phyloP scores from a whole-genome alignment of 371 early-diverging fungal species.

The Mycotypha africana region DNA sequence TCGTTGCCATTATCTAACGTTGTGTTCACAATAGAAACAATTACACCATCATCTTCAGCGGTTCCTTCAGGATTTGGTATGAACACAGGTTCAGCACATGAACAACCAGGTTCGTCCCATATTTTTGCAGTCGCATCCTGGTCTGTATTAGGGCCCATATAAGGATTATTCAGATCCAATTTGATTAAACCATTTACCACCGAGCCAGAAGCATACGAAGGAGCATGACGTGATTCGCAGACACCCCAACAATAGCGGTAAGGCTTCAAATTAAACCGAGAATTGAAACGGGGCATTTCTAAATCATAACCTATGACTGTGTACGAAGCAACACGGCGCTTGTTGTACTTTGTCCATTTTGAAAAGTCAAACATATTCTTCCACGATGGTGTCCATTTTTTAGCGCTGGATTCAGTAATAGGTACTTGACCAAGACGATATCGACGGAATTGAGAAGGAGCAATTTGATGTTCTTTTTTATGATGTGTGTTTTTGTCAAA shows the following conservation, averaged over 20 bases:
- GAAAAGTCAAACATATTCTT: slow-evolving; percentile 1
- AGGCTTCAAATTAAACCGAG: slow-evolving; percentile 26
- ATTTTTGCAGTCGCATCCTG: slow-evolving; percentile 21
- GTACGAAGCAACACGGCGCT: slow-evolving; percentile 40
- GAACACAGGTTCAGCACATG: slow-evolving; percentile 69
- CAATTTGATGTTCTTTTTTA: slow-evolving; percentile 31
- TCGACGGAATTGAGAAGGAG: slow-evolving; percentile 39
- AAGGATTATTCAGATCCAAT: slow-evolving; percentile 41
- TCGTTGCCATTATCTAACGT: slow-evolving; percentile 26
- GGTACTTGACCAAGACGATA: slow-evolving; percentile 40
- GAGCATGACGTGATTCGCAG: slow-evolving; percentile 37
- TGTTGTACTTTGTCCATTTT: slow-evolving; percentile 22
- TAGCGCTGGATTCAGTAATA: not conserved
- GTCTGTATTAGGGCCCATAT: slow-evolving; percentile 27
- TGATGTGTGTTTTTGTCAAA: slow-evolving; percentile 32
- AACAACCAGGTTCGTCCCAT: slow-evolving; percentile 52
- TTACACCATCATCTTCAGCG: slow-evolving; percentile 64
- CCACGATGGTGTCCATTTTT: slow-evolving; percentile 7
- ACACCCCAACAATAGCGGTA: slow-evolving; percentile 62
- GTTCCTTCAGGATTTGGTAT: slow-evolving; percentile 44
- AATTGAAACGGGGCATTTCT: slow-evolving; percentile 60
- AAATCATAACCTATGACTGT: slow-evolving; percentile 40
- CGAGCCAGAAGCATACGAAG: slow-evolving; percentile 39
- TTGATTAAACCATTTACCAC: slow-evolving; percentile 53
- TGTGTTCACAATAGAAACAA: slow-evolving; percentile 51